phyloP scores from a whole-genome alignment of 495 filamentous ascomycete species.

The Polyplosphaeria fusca region DNA sequence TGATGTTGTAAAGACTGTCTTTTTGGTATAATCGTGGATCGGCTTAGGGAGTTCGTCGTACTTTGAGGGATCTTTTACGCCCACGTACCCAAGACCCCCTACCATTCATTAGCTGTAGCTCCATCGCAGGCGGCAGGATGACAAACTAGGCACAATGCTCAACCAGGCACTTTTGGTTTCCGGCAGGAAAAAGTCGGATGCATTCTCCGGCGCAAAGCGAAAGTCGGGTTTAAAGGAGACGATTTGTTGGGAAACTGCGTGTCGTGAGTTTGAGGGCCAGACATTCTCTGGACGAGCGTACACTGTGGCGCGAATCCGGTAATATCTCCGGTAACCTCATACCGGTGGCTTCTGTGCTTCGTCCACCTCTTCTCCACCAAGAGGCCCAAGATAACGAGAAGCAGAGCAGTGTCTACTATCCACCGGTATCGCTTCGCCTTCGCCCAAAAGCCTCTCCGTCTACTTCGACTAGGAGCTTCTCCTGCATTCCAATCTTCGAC shows the following conservation, averaged over 20 bases:
- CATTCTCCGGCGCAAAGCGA: slow-evolving; percentile 46
- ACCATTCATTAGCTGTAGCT: neutral
- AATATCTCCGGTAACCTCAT: slow-evolving; percentile 17
- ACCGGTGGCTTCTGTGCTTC: slow-evolving; percentile 5
- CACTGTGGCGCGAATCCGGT: slow-evolving; percentile 22
- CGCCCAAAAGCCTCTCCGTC: slow-evolving; percentile 4
- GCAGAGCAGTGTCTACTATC: slow-evolving; percentile 14
- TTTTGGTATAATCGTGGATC: slow-evolving; percentile 45
- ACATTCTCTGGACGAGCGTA: slow-evolving; percentile 5
- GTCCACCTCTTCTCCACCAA: slow-evolving; percentile 20
- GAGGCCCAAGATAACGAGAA: slow-evolving; percentile 15
- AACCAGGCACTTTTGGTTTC: slow-evolving; percentile 45
- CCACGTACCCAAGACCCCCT: slow-evolving; percentile 49
- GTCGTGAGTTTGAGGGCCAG: neutral
- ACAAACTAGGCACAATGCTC: slow-evolving; percentile 44
- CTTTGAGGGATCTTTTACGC: slow-evolving; percentile 44
- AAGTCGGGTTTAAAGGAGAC: slow-evolving; percentile 41
- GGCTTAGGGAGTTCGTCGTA: slow-evolving; percentile 48
- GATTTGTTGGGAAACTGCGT: slow-evolving; percentile 43
- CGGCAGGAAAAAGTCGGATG: slow-evolving; percentile 46
- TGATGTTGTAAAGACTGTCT: slow-evolving; percentile 50
- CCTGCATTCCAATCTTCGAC: slow-evolving; percentile 6
- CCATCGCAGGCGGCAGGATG: neutral
- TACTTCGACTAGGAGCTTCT: neutral
- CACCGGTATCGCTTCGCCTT: slow-evolving; percentile 10